Evolutionary conservation across 2,329 filamentous ascomycete species (phyloP), one percentile per base, ranked within the genome.

Genomic region (Ilyonectria sp.): DNA sequence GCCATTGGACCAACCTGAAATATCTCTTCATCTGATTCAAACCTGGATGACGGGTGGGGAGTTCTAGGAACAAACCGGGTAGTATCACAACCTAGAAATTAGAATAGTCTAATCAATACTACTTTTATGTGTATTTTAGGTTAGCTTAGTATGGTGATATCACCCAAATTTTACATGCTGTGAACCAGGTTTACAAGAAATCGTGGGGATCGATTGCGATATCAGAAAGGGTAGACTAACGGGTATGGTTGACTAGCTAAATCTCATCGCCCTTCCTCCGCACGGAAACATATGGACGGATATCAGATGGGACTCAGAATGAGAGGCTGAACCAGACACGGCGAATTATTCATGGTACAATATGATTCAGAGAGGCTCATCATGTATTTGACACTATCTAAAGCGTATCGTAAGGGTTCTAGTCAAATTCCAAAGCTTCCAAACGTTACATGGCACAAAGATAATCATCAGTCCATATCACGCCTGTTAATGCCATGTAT

Each of bases 401-500:
- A 40, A 15, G 13, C 9, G 13, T 40, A 5, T 40, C 13, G 35
- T 29, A 15, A 33, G 8, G 4, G 19, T 6, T n/a, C 6, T n/a
- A 50, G n/a, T 37, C 3, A 15, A 37, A 11, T 37, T 8, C 4
- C 4, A 6, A 26, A 26, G 26, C 26, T 26, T 26, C 44, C 47
- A 26, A 50, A 8, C 15, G 7, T 52, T 17, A 11, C 33, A 52
- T 9, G 4, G 15, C 26, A 17, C 15, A n/a, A n/a, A 21, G 9
- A 47, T n/a, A n/a, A 6, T n/a, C 7, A 10, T 31, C 17, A 43
- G 5, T 3, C n/a, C 17, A n/a, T n/a, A 43, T 7, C 17, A 2
- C 15, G 8, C 17, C 17, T 15, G 19, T 43, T 6, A 60, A 15
- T 61, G 79, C 80, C 79, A 82, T 3, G 67, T 74, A 31, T 56